Evolutionary conservation across 2,329 filamentous ascomycete species (phyloP).

Genomic region (Neonectria sp.): DNA sequence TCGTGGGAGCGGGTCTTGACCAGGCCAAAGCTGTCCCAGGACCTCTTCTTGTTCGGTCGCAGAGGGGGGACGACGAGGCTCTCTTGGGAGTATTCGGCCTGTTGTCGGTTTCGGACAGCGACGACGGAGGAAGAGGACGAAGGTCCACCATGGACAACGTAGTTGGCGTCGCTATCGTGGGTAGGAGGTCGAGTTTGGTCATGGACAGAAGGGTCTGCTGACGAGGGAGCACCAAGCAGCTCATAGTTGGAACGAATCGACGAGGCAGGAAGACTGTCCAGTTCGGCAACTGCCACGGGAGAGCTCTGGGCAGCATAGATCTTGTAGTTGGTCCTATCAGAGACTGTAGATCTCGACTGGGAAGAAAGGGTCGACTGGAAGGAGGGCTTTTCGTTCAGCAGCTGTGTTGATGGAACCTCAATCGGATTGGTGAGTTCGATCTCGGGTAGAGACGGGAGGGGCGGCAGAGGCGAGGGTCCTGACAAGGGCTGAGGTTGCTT

Average conservation of each 20-base stretch:
- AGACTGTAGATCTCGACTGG: slow-evolving; percentile 60
- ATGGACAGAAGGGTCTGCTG: slow-evolving; percentile 57
- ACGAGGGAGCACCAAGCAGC: slow-evolving; percentile 67
- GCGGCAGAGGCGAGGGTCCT: slow-evolving; percentile 44
- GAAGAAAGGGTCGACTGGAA: slow-evolving; percentile 49
- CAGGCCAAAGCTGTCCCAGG: slow-evolving; percentile 65
- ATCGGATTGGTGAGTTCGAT: slow-evolving; percentile 38
- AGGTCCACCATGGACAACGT: slow-evolving; percentile 64
- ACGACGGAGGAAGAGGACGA: slow-evolving; percentile 57
- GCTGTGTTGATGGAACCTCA: slow-evolving; percentile 37
- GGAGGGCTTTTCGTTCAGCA: slow-evolving; percentile 41
- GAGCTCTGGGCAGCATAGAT: slow-evolving; percentile 65
- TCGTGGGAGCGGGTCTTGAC: slow-evolving; percentile 68
- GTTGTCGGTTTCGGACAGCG: slow-evolving; percentile 50
- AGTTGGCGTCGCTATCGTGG: slow-evolving; percentile 65
- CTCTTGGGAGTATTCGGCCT: slow-evolving; percentile 71
- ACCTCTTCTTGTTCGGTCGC: slow-evolving; percentile 61
- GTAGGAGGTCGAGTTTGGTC: slow-evolving; percentile 53
- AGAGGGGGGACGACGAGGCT: slow-evolving; percentile 72
- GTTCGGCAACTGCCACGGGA: slow-evolving; percentile 49
- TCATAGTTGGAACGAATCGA: slow-evolving; percentile 67
- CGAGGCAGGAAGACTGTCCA: slow-evolving; percentile 59
- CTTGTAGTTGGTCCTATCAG: slow-evolving; percentile 69
- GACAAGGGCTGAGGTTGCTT: slow-evolving; percentile 52
- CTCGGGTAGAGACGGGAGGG: slow-evolving; percentile 52